Evolutionary conservation across 176 grass and related monocot species (phyloP), one percentile per base, ranked within the genome.

Genomic region (Musa schizocarpa): DNA sequence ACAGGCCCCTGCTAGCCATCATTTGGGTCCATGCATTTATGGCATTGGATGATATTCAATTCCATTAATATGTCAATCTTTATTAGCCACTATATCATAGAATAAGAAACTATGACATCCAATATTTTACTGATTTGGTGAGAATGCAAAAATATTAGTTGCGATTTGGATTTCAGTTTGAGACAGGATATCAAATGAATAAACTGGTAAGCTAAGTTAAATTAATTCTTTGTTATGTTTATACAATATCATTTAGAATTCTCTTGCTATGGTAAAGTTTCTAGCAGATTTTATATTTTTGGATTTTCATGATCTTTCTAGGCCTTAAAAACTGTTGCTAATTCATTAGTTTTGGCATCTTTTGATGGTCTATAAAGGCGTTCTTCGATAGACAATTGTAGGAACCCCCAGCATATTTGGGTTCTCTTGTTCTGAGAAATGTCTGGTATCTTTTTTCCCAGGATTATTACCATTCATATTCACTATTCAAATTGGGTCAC

Each of bases 391-490:
- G 63, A 21, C n/a, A 65, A 65, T 65, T 5, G 11, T 26, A 14
- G 22, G 49, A 69, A 43, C 34, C 34, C 34, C 34, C 6, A 14
- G 1, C 17, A 62, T 14, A 17, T 82, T 76, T 82, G 66, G 65
- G 48, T 14, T 63, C 10, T 20, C 14, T 50, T 19, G 11, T 50
- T 72, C 17, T 70, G 25, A 69, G 61, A 81, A 9, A 50, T 84
- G 61, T 16, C 75, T 25, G 26, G 48, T 82, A 64, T 82, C 13
- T 54, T 71, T 86, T 81, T 76, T 11, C 21, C 11, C 90, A 98
- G 94, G 90, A 91, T 98, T 68, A 66, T 98, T 81, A 93, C 90
- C 53, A 98, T 98, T 76, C 94, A 93, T 82, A 89, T 98, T 80
- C 94, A 98, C 82, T 89, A 89, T 73, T 85, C 84, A 73, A 98